Base-by-base conservation (phyloP, 306 rosid genomes). In the Trifolium dubium region DNA sequence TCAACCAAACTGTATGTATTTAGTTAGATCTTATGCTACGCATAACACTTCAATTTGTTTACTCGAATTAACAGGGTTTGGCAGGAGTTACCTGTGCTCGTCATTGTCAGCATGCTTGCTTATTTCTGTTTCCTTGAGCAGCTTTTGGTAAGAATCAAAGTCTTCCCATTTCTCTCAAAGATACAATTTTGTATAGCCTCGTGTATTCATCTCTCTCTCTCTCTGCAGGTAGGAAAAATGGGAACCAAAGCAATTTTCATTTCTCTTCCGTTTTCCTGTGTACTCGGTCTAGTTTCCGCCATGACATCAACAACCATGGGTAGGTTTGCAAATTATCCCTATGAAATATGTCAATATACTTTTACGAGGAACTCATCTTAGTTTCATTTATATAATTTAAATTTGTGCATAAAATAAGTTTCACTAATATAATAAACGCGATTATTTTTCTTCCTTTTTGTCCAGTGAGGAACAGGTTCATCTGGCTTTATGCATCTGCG, bases 21-120 rank as follows among this genome's bases (percentile, higher is more conserved):
- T 49, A 18, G 15, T 65, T 39, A 34, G 8, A 56, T 77, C 64
- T 11, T 50, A n/a, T 40, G 72, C 35, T 64, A 49, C 49, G n/a
- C 59, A 50, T 2, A 67, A 65, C 44, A 69, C 53, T 35, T 75
- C 8, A 74, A 72, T 54, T 68, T 77, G n/a, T 69, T 34, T 60
- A 70, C 59, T 74, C 19, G 67, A 53, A 64, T 82, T 71, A 23
- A 44, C 82, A 94, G 97, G 96, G 85, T 87, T 73, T 94, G 98
- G 99, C 98, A 94, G 85, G 99, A 94, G 75, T 86, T 94, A 17
- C 99, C 99, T 1, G 98, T 90, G 73, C 99, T 94, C 7, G 98
- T 94, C 66, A 90, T 94, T 62, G 88, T 94, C 81, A 90, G 97
- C 86, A 88, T 92, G 94, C 96, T 94, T 74, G 98, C 97, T 41